phyloP scores from a whole-genome alignment of 2,329 filamentous ascomycete species.

The Apiospora sp. region DNA sequence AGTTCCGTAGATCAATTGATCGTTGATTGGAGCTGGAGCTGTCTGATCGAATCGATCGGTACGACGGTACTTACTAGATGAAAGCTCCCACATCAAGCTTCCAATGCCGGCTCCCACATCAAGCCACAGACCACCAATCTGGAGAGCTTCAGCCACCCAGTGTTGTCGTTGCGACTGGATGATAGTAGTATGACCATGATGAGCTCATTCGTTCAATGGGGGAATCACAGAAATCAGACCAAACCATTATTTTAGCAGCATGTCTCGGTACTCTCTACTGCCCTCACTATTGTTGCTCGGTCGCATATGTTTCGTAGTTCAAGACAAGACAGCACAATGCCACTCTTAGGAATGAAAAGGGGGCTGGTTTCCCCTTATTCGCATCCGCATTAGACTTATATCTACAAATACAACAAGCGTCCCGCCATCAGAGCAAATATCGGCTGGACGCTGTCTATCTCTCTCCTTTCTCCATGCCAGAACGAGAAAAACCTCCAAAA shows the following conservation, averaged over 20 bases:
- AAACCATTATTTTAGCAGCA: not conserved
- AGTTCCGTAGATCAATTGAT: not conserved
- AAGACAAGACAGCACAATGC: constrained; percentile 2
- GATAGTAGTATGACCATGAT: constrained; percentile 5
- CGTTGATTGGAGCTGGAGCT: not conserved
- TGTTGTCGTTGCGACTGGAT: not conserved
- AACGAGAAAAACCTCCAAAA: not conserved
- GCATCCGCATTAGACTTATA: constrained; percentile 19
- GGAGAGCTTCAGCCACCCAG: constrained; percentile 1
- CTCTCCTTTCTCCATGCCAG: constrained; percentile 12
- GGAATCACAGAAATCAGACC: not conserved
- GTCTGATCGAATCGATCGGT: not conserved
- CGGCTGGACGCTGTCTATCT: not conserved
- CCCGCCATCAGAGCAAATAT: constrained; percentile 9
- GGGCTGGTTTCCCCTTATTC: constrained; percentile 14
- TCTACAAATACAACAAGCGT: constrained; percentile 21
- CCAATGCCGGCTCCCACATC: not conserved
- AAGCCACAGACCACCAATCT: not conserved
- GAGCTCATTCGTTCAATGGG: not conserved
- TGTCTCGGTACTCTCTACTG: not conserved
- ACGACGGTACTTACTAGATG: not conserved
- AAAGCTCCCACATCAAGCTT: not conserved
- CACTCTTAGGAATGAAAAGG: constrained; percentile 12
- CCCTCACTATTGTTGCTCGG: not conserved
- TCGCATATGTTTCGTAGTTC: constrained; percentile 1